Percentiles rank a stretch among this genome's conserved stretches.
Evolutionary conservation across 2,329 filamentous ascomycete genomes (phyloP).

Genomic region (Sordariomycetes sp.): DNA sequence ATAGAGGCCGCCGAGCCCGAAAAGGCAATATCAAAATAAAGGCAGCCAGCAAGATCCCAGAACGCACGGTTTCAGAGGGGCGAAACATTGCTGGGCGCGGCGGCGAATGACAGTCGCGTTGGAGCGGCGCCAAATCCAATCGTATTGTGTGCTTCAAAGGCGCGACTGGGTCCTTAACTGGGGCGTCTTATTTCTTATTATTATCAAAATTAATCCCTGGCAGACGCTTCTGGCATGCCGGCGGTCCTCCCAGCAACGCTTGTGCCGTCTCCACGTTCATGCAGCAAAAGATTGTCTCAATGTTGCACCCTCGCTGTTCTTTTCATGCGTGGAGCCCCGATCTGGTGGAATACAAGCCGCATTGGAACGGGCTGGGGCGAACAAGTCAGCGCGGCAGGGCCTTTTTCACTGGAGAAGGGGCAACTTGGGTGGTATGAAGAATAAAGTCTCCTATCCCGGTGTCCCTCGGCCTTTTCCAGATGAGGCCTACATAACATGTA

Average conservation of each 20-base stretch:
- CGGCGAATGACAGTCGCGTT: neutral
- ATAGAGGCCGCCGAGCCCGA: neutral
- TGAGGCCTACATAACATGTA: too few relatives aligned
- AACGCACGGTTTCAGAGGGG: neutral
- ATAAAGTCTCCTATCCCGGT: too few relatives aligned
- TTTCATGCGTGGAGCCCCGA: neutral
- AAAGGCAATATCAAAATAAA: neutral
- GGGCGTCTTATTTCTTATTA: neutral
- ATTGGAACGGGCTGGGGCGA: too few relatives aligned
- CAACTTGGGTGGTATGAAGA: too few relatives aligned
- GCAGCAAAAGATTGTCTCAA: neutral
- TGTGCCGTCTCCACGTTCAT: neutral
- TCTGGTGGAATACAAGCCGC: neutral
- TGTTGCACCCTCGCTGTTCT: neutral
- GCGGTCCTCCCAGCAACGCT: neutral
- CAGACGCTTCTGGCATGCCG: neutral
- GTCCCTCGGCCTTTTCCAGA: too few relatives aligned
- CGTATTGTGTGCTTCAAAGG: neutral
- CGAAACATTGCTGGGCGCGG: neutral
- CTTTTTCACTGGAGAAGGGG: too few relatives aligned
- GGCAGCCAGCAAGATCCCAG: neutral
- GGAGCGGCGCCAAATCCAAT: neutral
- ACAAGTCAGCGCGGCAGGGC: too few relatives aligned
- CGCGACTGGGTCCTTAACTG: neutral
- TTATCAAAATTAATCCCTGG: neutral